Base-by-base conservation (phyloP, 2,329 filamentous ascomycete genomes). In the Neopestalotiopsis sp. region DNA sequence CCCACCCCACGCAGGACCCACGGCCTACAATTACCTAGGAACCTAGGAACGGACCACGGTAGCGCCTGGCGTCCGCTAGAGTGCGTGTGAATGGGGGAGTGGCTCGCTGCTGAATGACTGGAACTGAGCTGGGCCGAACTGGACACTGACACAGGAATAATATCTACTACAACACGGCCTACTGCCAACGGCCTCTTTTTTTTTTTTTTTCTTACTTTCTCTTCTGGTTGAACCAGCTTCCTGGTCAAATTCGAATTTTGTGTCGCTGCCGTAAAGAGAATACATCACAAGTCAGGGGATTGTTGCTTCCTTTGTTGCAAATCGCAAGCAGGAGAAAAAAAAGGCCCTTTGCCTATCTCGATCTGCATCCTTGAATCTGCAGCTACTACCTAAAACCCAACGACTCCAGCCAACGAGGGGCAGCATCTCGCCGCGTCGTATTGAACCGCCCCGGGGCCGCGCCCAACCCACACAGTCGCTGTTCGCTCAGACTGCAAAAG, bases 301-400 rank as follows among this genome's bases (percentile, higher is more conserved):
- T 52, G 45, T 52, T 52, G 45, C 45, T 52, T 38, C 17, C 17
- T 52, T 20, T 52, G 45, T 52, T 20, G 45, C 17, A 58, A 67
- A 32, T 63, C 69, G 45, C 68, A 67, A 67, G 34, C 67, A 67
- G 67, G 67, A 58, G n/a, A 7, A 24, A 20, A 34, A 14, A 28
- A n/a, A 59, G 57, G 24, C 62, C 58, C 66, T 63, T 38, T 65
- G 64, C 70, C 66, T 61, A 69, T 71, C 71, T 67, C 61, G 63
- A 73, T 69, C 38, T 49, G 30, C 28, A 32, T 66, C 17, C 49
- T 38, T 34, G 49, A 56, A 34, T 38, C 61, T 64, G 61, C 38
- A 45, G 61, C 42, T 64, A 52, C 17, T 10, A 52, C 45, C 45
- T 52, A 52, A 38, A 38, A 52, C 45, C 45, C n/a, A 38, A 52